Conservation (phyloP, 768 basidiomycete species). For the Mycena rebaudengoi region DNA sequence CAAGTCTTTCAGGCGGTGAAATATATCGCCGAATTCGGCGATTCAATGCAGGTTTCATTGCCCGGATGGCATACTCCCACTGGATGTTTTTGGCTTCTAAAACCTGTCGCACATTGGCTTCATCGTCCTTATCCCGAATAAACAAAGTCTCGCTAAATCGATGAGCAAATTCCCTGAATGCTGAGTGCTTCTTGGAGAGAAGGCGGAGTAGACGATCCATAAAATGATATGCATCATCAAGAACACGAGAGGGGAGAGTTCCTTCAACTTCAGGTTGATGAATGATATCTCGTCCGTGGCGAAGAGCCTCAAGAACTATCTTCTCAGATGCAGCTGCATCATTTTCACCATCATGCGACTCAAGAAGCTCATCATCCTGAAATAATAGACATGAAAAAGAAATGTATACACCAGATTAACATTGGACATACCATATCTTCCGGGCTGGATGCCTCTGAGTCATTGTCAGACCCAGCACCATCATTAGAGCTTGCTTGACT, state of each 20-base stretch:
- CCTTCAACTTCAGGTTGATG: no score
- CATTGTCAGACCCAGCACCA: no score
- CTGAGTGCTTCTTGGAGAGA: slow-evolving; percentile 3
- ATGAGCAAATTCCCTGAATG: slow-evolving; percentile 8
- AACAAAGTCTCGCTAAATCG: neutral
- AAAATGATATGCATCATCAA: neutral
- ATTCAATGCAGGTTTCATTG: neutral
- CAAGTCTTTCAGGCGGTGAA: neutral
- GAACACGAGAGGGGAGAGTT: neutral
- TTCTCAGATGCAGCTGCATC: no score
- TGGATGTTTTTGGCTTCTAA: neutral
- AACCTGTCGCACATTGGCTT: neutral
- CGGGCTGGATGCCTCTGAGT: no score
- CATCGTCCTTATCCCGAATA: slow-evolving; percentile 1
- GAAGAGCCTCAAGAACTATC: no score
- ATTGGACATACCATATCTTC: no score
- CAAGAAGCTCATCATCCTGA: no score
- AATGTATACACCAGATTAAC: no score
- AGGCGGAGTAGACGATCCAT: neutral
- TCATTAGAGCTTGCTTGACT: no score
- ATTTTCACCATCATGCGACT: no score
- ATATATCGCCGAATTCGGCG: neutral
- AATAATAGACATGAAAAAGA: no score
- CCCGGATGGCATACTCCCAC: neutral
- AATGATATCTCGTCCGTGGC: neutral